phyloP scores from a whole-genome alignment of 2,329 filamentous ascomycete genomes.

The Xylaria sp. region DNA sequence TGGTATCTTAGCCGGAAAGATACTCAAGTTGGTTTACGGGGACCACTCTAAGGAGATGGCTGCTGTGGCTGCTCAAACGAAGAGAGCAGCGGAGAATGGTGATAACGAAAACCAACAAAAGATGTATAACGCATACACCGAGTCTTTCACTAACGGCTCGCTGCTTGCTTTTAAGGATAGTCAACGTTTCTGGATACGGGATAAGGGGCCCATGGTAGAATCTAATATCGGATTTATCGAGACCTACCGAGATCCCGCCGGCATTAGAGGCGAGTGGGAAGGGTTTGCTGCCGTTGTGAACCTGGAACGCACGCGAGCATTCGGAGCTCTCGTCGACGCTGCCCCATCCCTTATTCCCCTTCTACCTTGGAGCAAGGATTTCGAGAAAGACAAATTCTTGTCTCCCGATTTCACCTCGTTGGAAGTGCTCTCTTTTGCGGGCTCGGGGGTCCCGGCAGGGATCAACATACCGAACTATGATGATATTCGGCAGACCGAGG shows the following conservation, averaged over 20 bases:
- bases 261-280: conserved; percentile 85
- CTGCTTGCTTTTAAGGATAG: conserved; percentile 82
- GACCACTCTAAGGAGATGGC: conserved; percentile 79
- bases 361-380: conserved; percentile 86
- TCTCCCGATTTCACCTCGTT: conserved; percentile 96
- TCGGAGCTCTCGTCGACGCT: conserved; percentile 82
- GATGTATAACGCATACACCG: conserved; percentile 68
- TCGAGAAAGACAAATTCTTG: conserved; percentile 96
- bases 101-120: conserved; percentile 78
- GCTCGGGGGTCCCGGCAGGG: conserved; percentile 73
- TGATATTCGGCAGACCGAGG: conserved; percentile 76
- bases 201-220: conserved; percentile 83
- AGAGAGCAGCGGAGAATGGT: conserved; percentile 73
- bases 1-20: conserved; percentile 72
- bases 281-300: conserved; percentile 88
- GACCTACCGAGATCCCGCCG: conserved; percentile 84
- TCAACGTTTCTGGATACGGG: conserved; percentile 83
- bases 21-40: conserved; percentile 76
- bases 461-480: conserved; percentile 66
- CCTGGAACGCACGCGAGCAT: conserved; percentile 87
- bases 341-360: conserved; percentile 87
- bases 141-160: conserved; percentile 79
- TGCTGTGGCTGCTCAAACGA: conserved; percentile 72
- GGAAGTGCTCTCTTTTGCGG: conserved; percentile 86
- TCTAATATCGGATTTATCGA: conserved; percentile 87